Conservation (phyloP, 2,329 filamentous ascomycete genomes). For the Phialophora tarda region DNA sequence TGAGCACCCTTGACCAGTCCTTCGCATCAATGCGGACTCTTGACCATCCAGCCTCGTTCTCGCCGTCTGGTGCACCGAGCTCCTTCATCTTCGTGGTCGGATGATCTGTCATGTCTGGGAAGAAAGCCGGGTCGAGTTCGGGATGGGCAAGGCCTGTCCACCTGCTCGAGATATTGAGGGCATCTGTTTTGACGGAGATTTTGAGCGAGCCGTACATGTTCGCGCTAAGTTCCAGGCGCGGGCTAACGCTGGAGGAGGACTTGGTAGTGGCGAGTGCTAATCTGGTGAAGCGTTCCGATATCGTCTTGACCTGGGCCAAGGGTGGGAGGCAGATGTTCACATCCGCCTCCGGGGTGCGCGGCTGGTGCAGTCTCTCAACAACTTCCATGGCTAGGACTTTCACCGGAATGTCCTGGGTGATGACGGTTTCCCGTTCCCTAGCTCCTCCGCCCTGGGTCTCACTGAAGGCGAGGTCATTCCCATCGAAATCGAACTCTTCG, state of each 20-base stretch:
- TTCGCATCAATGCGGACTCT: conserved; percentile 88
- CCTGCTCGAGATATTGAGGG: conserved; percentile 79
- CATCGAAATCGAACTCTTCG: conserved; percentile 41
- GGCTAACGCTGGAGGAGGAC: conserved; percentile 36
- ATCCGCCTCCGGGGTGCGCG: conserved; percentile 85
- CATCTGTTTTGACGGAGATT: conserved; percentile 80
- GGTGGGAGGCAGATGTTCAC: conserved; percentile 91
- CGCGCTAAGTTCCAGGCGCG: conserved; percentile 79
- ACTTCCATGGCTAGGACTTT: conserved; percentile 81
- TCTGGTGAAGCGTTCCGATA: conserved; percentile 94
- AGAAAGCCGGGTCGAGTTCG: conserved; percentile 77
- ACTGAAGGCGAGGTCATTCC: conserved; percentile 54
- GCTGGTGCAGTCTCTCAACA: conserved; percentile 94
- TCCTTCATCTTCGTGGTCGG: conserved; percentile 78
- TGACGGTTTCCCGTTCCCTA: conserved; percentile 82
- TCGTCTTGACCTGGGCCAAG: conserved; percentile 85
- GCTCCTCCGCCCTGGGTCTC: conserved; percentile 57
- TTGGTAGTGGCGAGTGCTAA: conserved; percentile 62
- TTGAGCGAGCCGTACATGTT: conserved; percentile 92
- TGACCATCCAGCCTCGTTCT: conserved; percentile 82
- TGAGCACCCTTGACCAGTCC: conserved; percentile 94
- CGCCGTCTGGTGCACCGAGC: conserved; percentile 60
- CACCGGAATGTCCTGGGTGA: conserved; percentile 96
- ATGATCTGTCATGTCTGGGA: conserved; percentile 75
- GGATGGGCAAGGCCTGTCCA: conserved; percentile 90